Evolutionary conservation across 192 early-diverging fungal genomes (phyloP), one percentile per base, ranked within the genome.

Genomic region (Hyaloraphidium curvatum): DNA sequence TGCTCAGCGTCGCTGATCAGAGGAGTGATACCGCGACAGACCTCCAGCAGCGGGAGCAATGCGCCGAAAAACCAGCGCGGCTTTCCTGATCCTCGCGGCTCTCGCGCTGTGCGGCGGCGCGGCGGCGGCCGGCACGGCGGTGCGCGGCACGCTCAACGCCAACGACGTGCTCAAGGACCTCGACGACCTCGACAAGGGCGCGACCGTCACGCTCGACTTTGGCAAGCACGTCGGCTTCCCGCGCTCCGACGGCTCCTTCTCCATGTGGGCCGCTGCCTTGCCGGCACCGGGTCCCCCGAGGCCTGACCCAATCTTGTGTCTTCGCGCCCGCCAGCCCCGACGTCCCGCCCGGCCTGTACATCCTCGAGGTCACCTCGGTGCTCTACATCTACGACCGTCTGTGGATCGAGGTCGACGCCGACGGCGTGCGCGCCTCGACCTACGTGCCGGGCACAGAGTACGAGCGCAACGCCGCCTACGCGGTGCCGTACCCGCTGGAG

Each of bases 351-450:
- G 43, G 43, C 14, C 14, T 19, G 17, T 48, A 48, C 43, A 48
- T 48, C 5, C 25, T 48, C 17, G 43, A 48, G 19, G 43, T 48
- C 9, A 25, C 9, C 19, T 48, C 43, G 14, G 23, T 25, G 9
- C 14, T 25, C 25, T 25, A 48, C 43, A 25, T 25, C 19, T 48
- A 22, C 23, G 43, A 48, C 19, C 14, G 23, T 14, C 43, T 48
- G 9, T 48, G 43, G 43, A 25, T 48, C 19, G 43, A 48, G 43
- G 43, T 48, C 25, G 43, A 48, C 43, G 43, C 23, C 7, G 43
- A 48, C 14, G 43, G 43, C 7, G 43, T 48, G 9, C 43, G 43
- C 7, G 43, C 43, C 7, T 22, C 17, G 17, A 14, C 14, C 17
- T 48, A 48, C 43, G 9, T 48, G 14, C 43, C 43, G 7, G 43